Base-by-base conservation (phyloP, 257 asterid genomes). In the Scutellaria galericulata region DNA sequence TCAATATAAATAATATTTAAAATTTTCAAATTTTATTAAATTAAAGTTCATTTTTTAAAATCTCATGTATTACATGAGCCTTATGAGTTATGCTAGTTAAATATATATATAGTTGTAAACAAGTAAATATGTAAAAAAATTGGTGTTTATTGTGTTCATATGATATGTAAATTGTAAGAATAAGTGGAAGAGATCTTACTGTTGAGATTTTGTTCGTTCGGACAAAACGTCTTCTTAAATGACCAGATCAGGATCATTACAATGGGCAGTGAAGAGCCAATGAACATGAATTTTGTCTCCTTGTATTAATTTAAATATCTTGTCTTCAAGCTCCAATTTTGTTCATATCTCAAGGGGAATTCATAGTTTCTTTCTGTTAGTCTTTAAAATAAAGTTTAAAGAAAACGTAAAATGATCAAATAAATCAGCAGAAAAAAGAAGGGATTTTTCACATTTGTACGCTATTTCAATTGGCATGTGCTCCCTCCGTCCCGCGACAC, bases 221-320 rank as follows among this genome's bases (percentile, higher is more conserved):
- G 62, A 55, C 40, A 46, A 70, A 42, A 27, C 39, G 71, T 75
- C 70, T 20, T n/a, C 51, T 51, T 61, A 61, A 20, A 8, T 77
- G 59, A 14, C 50, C 37, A 42, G 51, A 20, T 54, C 22, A 42
- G 24, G 15, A 31, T 24, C 47, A 54, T 35, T 45, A 61, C 60
- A 53, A 45, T 20, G 58, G 68, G 78, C 12, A 40, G 24, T 55
- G 15, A 45, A 35, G 50, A 69, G 77, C 74, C 80, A 42, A 5
- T 31, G 78, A 73, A 71, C 75, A 75, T 80, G 74, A 66, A 42
- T 68, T 67, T 70, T 75, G 80, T 79, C 77, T 24, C 71, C 7
- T 63, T 22, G 53, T 66, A 72, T 51, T 39, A 41, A 42, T 57
- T 8, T 12, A 27, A 15, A 20, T 40, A 35, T 42, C 22, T 70